These are phyloP conservation scores for Evernia prunastri DNA, from an alignment of 495 filamentous ascomycete genomes.

Conservation along the genomic window DNA sequence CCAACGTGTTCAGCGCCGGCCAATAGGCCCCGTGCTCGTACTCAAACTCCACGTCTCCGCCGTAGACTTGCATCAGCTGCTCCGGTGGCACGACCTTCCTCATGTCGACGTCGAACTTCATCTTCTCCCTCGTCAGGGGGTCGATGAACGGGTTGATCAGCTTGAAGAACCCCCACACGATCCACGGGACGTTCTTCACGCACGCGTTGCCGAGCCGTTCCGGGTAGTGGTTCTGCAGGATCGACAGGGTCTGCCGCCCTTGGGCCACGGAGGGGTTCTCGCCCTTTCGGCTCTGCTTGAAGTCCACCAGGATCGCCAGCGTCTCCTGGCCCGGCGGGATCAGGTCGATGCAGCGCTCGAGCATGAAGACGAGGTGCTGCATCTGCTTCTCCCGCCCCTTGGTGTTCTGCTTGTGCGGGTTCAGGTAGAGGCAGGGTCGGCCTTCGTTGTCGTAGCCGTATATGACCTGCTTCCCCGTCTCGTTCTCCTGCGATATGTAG, in stretches of 20 bases:
- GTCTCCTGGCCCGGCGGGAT: constrained; percentile 83
- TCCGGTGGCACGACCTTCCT: constrained; percentile 63
- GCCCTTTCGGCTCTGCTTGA: constrained; percentile 68
- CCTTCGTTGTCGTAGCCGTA: constrained; percentile 79
- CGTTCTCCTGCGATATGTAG: constrained; percentile 83
- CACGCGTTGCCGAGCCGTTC: constrained; percentile 85
- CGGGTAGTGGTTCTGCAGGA: constrained; percentile 91
- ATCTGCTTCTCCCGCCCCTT: constrained; percentile 81
- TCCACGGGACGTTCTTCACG: constrained; percentile 75
- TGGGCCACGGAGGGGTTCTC: constrained; percentile 69
- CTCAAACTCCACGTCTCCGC: constrained; percentile 53
- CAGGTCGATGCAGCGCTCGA: constrained; percentile 82
- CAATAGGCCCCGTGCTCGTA: constrained; percentile 87
- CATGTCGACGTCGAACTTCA: constrained; percentile 91
- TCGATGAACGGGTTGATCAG: constrained; percentile 94
- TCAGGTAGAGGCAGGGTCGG: constrained; percentile 81
- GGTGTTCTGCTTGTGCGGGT: constrained; percentile 87
- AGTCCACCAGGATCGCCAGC: constrained; percentile 79
- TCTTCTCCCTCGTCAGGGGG: constrained; percentile 80
- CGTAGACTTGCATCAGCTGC: constrained; percentile 63
- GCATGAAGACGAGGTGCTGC: constrained; percentile 90
- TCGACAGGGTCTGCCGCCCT: constrained; percentile 72
- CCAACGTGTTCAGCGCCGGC: constrained; percentile 70
- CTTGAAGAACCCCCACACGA: constrained; percentile 88
- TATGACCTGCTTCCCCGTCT: constrained; percentile 89